phyloP scores from a whole-genome alignment of 2,329 filamentous ascomycete species.

The Diaporthe eres region DNA sequence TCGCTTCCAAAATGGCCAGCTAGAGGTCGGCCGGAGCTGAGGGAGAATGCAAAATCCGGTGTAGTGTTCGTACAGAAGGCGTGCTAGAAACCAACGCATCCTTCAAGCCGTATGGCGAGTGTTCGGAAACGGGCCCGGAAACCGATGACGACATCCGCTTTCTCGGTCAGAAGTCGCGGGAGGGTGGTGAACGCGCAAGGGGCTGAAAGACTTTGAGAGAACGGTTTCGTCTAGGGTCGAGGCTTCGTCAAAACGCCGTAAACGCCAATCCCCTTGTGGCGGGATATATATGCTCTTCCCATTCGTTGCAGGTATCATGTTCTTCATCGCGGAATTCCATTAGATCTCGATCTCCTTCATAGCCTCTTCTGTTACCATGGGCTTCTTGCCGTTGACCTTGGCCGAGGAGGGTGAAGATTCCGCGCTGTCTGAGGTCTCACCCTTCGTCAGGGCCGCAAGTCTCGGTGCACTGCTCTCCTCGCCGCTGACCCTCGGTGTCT shows the following conservation, averaged over 20 bases:
- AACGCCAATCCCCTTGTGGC: slow-evolving; percentile 41
- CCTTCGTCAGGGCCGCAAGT: slow-evolving; percentile 52
- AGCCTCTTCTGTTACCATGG: slow-evolving; percentile 61
- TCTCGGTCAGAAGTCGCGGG: slow-evolving; percentile 6
- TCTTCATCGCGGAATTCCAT: slow-evolving; percentile 46
- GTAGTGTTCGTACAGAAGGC: slow-evolving; percentile 37
- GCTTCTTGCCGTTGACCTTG: slow-evolving; percentile 61
- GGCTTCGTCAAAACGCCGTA: slow-evolving; percentile 42
- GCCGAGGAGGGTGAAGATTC: slow-evolving; percentile 47
- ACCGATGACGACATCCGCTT: slow-evolving; percentile 1
- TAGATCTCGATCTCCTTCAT: slow-evolving; percentile 77
- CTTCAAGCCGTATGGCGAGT: slow-evolving; percentile 17
- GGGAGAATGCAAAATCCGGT: slow-evolving; percentile 37
- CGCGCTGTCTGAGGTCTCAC: slow-evolving; percentile 53
- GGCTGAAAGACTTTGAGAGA: slow-evolving; percentile 25
- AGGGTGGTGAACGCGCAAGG: slow-evolving; percentile 22
- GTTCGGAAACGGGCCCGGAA: slow-evolving; percentile 20
- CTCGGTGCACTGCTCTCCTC: slow-evolving; percentile 55
- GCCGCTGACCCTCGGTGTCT: slow-evolving; percentile 64
- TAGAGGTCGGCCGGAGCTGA: slow-evolving; percentile 18
- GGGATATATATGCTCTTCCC: slow-evolving; percentile 42
- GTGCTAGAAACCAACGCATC: slow-evolving; percentile 3
- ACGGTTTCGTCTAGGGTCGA: slow-evolving; percentile 40
- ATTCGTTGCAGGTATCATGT: slow-evolving; percentile 44
- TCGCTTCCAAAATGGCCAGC: slow-evolving; percentile 28